phyloP scores from a whole-genome alignment of 176 grass and related monocot genomes.

The Oropetium thomaeum region DNA sequence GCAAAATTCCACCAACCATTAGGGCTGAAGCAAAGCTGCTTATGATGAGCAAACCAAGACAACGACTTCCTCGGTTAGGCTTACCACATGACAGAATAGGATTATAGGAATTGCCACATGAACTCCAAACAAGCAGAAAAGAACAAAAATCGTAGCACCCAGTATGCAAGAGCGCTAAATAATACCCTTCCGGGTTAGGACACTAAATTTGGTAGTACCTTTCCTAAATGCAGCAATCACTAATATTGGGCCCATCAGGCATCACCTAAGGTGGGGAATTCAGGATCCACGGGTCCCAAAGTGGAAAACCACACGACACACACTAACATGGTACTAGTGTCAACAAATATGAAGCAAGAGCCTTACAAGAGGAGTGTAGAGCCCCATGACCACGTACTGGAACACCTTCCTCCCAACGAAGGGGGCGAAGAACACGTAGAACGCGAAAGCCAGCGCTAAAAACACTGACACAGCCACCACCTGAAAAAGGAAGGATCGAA shows the following conservation, averaged over 20 bases:
- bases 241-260: constrained; percentile 24
- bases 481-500: constrained; percentile 34
- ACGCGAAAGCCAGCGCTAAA: constrained; percentile 86
- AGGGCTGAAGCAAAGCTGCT: constrained; percentile 4
- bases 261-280: constrained; percentile 31
- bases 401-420: constrained; percentile 85
- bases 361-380: constrained; percentile 92
- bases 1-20: constrained; percentile 18
- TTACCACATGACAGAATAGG: constrained; percentile 25
- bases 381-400: constrained; percentile 62
- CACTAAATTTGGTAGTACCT: constrained; percentile 25
- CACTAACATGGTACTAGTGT: background rate
- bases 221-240: constrained; percentile 38
- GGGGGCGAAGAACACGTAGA: constrained; percentile 98
- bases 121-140: constrained; percentile 32
- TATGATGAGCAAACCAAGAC: constrained; percentile 7
- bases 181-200: constrained; percentile 22
- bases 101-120: too few species aligned
- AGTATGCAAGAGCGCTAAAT: background rate
- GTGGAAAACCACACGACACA: constrained; percentile 22
- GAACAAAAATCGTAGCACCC: constrained; percentile 8
- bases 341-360: background rate
- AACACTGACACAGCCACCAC: constrained; percentile 96
- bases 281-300: constrained; percentile 31
- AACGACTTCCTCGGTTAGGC: constrained; percentile 17